Conservation (phyloP, 169 alveolate genomes). For the Theileria equi region DNA sequence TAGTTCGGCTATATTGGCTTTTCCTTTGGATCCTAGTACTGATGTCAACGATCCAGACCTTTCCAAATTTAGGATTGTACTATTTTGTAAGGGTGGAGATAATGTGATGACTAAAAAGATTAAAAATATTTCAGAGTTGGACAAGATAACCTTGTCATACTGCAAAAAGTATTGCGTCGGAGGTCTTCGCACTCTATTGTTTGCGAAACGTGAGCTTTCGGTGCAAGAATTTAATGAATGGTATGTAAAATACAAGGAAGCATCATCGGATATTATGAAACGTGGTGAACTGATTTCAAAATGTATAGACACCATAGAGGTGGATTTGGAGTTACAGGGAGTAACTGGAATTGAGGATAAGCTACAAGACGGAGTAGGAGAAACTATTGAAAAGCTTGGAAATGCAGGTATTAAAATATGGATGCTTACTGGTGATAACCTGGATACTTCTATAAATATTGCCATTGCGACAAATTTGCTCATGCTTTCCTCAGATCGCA, state of each 20-base stretch:
- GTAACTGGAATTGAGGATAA: conserved; percentile 97
- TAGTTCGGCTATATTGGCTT: conserved; percentile 74
- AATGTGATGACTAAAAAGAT: conserved; percentile 82
- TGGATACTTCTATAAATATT: conserved; percentile 95
- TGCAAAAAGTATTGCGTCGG: conserved; percentile 79
- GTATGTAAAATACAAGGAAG: conserved; percentile 66
- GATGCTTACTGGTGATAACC: conserved; percentile 99
- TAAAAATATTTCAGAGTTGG: conserved; percentile 54
- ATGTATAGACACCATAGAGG: conserved; percentile 85
- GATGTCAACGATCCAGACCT: conserved; percentile 39
- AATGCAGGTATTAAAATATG: conserved; percentile 95
- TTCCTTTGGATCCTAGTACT: conserved; percentile 53
- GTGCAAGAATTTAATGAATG: conserved; percentile 73
- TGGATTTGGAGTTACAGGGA: conserved; percentile 90
- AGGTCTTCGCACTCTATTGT: conserved; percentile 86
- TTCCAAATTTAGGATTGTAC: conserved; percentile 57
- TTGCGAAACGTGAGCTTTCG: conserved; percentile 87
- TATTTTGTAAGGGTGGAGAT: conserved; percentile 92
- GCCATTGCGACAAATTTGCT: conserved; percentile 78
- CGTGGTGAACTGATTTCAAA: conserved; percentile 75
- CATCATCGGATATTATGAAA: conserved; percentile 62
- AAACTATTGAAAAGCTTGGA: conserved; percentile 88
- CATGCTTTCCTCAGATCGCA: conserved; percentile 61
- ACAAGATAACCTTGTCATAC: conserved; percentile 62
- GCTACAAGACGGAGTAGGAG: conserved; percentile 95